Evolutionary conservation across 2,329 filamentous ascomycete species (phyloP), one percentile per base, ranked within the genome.

Genomic region (Chaetomiaceae sp.): DNA sequence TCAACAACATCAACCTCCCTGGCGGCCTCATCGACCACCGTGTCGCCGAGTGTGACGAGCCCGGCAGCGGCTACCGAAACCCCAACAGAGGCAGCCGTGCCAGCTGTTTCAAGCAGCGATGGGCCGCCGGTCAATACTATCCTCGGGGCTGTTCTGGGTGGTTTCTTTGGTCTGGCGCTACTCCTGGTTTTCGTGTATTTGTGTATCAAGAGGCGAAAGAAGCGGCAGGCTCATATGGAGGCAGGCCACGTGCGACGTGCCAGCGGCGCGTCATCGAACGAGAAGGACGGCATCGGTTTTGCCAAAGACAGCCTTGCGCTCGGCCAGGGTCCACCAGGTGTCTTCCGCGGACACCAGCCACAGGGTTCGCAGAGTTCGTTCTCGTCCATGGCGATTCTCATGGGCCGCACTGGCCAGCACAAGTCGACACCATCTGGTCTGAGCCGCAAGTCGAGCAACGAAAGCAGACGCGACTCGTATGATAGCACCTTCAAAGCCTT

Each of bases 101-200:
- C 43, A 6, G 48, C 56, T 10, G 54, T 42, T 13, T 29, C 44
- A 10, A 42, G 43, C 8, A 16, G 27, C 16, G 49, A 41, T 4
- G 44, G 34, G 2, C 49, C 56, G 9, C 23, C 25, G 2, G 65
- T 73, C 66, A 73, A 78, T 69, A 60, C 82, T 7, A 86, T 96
- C 25, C 77, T 96, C 1, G 91, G 89, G 30, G 88, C 89, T 46
- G 88, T 88, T 0, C 77, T 97, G 1, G 90, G 91, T 11, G 84
- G 85, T n/a, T 83, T 96, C 20, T 80, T 88, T 48, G 90, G 87
- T 16, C 73, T 90, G 48, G 83, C 86, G 18, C 71, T 83, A 0
- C 66, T 96, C 6, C 73, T 95, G n/a, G 76, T 87, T 23, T 67
- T 88, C 1, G 66, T 90, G n/a, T 76, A 96, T 18, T 73, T 94